Evolutionary conservation across 176 grass and related monocot species (phyloP).

Genomic region (Olyra latifolia): DNA sequence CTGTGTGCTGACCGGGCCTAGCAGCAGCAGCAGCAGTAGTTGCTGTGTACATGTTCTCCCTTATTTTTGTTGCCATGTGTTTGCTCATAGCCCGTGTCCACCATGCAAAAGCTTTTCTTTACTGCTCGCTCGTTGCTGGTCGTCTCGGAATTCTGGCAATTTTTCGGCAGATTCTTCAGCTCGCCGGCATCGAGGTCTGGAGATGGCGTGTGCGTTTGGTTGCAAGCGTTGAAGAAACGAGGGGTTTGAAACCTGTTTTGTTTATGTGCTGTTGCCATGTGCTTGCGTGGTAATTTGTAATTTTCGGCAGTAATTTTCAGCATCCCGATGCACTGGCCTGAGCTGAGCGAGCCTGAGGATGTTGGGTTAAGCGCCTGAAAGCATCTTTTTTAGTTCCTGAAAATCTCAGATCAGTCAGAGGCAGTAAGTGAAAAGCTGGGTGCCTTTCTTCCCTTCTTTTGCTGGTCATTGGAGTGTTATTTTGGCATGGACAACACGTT

Average conservation of each 20-base stretch:
- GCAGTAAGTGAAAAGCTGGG: not conserved
- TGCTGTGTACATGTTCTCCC: not conserved
- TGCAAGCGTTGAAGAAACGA: slow-evolving; percentile 55
- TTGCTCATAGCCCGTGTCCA: slow-evolving; percentile 46
- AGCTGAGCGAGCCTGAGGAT: not conserved
- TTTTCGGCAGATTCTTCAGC: slow-evolving; percentile 34
- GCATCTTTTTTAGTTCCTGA: not conserved
- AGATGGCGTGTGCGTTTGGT: slow-evolving; percentile 57
- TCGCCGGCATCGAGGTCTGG: slow-evolving; percentile 8
- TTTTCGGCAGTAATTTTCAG: slow-evolving; percentile 18
- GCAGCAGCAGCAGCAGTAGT: too few species aligned
- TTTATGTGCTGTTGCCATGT: slow-evolving; percentile 26
- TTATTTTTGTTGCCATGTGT: slow-evolving; percentile 33
- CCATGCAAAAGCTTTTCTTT: not conserved
- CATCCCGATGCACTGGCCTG: not conserved
- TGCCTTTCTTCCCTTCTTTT: not conserved
- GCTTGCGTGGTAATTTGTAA: not conserved
- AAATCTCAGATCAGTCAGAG: not conserved
- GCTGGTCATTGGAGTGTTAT: not conserved
- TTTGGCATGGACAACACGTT: not conserved
- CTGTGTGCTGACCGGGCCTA: too few species aligned
- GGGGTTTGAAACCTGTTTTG: slow-evolving; percentile 28
- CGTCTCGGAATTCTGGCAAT: slow-evolving; percentile 39
- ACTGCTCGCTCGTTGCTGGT: slow-evolving; percentile 43
- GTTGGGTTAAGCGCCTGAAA: not conserved